Base-by-base conservation (phyloP, 352 stramenopile genomes). In the Pythium apleroticum region DNA sequence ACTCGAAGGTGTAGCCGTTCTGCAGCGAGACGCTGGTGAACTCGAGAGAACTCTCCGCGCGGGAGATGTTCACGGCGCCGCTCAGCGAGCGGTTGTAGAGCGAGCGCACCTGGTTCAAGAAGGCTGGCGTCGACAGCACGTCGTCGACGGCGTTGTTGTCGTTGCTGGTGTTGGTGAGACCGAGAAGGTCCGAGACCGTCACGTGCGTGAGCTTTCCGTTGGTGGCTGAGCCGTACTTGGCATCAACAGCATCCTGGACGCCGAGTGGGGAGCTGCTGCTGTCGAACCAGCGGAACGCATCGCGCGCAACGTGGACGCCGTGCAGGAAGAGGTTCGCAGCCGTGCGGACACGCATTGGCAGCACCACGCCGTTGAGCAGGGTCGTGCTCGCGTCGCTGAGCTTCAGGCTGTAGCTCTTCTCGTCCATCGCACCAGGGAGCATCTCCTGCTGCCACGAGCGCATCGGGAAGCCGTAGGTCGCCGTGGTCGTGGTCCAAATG, bases 261-360 rank as follows among this genome's bases (percentile, higher is more conserved):
- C 39, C 27, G 39, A 67, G 60, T 22, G 60, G 60, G n/a, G 25
- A 48, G 30, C 37, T 66, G n/a, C 12, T 46, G 22, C 24, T 37
- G 12, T 60, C 35, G 14, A 66, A 66, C 60, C 60, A 66, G 39
- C 30, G 37, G 39, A 66, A 60, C 9, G 53, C 39, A 20, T 60
- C 50, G 9, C 52, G 39, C 24, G 39, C 20, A 17, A 60, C 33
- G 39, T 66, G 50, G 5, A 31, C 52, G 15, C 52, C 41, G 15
- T 62, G 52, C 53, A 62, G 31, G 33, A 68, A 62, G 20, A 68
- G 24, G 28, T 57, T 68, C 22, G 61, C 52, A 11, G 61, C 61
- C 28, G 45, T 57, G 0, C 39, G 41, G 43, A 58, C 30, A 8
- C 43, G 39, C 62, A 69, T 69, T 19, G 62, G 62, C 33, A 69